Evolutionary conservation across 108 stramenopile species (phyloP).

Genomic region (Asterionellopsis glacialis): DNA sequence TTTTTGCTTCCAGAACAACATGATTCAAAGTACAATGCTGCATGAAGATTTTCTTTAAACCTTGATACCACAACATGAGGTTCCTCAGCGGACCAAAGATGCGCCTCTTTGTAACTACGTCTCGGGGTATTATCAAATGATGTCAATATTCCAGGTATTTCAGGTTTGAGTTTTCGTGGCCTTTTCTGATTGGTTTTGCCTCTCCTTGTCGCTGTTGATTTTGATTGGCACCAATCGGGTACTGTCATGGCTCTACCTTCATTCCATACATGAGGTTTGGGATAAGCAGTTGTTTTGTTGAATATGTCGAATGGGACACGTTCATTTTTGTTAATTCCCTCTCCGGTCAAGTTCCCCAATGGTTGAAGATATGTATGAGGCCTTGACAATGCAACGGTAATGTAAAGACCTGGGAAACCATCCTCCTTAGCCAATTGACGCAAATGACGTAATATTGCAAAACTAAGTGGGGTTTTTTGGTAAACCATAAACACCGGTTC

Average conservation of each 20-base stretch:
- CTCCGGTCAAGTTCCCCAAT: not conserved
- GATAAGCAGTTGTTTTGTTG: slow-evolving; percentile 26
- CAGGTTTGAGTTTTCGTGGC: slow-evolving; percentile 12
- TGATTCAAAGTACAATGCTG: slow-evolving; percentile 43
- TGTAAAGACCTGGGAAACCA: slow-evolving; percentile 47
- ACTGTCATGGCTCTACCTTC: slow-evolving; percentile 13
- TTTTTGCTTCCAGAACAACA: slow-evolving; percentile 27
- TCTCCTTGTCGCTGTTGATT: slow-evolving; percentile 1
- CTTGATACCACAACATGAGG: slow-evolving; percentile 28
- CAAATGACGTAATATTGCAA: slow-evolving; percentile 30
- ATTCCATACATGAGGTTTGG: slow-evolving; percentile 37
- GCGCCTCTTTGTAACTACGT: slow-evolving; percentile 34
- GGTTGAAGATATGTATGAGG: slow-evolving; percentile 23
- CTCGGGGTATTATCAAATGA: slow-evolving; percentile 77
- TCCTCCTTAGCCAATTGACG: slow-evolving; percentile 36
- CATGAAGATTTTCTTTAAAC: slow-evolving; percentile 27
- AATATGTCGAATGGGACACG: not conserved
- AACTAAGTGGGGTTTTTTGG: slow-evolving; percentile 17
- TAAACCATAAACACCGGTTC: slow-evolving; percentile 53
- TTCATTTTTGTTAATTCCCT: not conserved
- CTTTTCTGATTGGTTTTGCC: not conserved
- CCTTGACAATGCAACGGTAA: slow-evolving; percentile 25
- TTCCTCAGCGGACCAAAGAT: slow-evolving; percentile 22
- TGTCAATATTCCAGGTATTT: slow-evolving; percentile 43
- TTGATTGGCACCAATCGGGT: slow-evolving; percentile 41